phyloP scores from a whole-genome alignment of 352 stramenopile genomes.

The Elongisporangium anandrum region DNA sequence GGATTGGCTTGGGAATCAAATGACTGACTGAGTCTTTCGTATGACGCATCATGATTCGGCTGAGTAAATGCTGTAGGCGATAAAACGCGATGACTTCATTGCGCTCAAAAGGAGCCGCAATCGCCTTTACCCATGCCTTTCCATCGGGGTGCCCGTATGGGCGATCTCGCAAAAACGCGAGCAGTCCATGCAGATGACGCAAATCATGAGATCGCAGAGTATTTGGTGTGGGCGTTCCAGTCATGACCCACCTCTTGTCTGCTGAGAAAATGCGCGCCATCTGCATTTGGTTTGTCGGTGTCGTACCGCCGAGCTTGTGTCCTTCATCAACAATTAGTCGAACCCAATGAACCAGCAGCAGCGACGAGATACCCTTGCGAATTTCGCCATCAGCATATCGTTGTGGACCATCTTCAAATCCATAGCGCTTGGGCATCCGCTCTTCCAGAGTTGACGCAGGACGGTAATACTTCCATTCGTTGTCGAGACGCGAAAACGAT shows the following conservation, averaged over 20 bases:
- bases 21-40: constrained; percentile 88
- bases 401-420: constrained; percentile 43
- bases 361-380: constrained; percentile 44
- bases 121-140: constrained; percentile 73
- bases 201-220: constrained; percentile 82
- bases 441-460: constrained; percentile 58
- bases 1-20: constrained; percentile 52
- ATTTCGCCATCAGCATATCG: constrained; percentile 57
- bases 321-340: constrained; percentile 95
- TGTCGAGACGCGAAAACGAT: constrained; percentile 52
- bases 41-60: constrained; percentile 93
- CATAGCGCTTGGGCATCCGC: constrained; percentile 60
- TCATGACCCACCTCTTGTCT: constrained; percentile 95
- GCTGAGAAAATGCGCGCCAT: constrained; percentile 80
- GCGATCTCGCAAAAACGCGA: constrained; percentile 89
- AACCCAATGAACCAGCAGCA: constrained; percentile 75
- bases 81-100: constrained; percentile 54
- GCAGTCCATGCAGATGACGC: constrained; percentile 85
- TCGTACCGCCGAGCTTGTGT: constrained; percentile 86
- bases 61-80: constrained; percentile 81
- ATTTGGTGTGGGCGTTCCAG: constrained; percentile 93
- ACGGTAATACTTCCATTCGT: constrained; percentile 62
- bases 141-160: constrained; percentile 77
- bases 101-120: constrained; percentile 66
- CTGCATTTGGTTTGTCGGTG: constrained; percentile 61